A percentile compares a stretch with the other conserved stretches of the same genome.
phyloP scores from a whole-genome alignment of 441 rosid species.

The Mallotus repandus region DNA sequence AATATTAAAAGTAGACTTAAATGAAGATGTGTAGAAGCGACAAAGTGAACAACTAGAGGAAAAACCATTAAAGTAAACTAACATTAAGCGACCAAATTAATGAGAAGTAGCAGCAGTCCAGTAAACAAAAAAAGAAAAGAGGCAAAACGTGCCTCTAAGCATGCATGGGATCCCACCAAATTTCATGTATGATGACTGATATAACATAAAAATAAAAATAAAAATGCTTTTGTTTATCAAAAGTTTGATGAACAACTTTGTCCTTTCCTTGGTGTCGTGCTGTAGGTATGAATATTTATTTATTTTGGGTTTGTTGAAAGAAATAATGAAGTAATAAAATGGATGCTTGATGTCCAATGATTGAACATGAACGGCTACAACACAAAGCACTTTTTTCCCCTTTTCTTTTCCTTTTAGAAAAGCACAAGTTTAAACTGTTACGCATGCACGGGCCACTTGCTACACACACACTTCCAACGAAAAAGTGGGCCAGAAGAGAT shows the following conservation, averaged over 20 bases:
- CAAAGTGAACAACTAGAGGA: no score
- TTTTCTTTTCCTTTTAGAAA: neutral
- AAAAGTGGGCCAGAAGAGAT: slow-evolving; percentile 13
- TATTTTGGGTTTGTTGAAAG: no score
- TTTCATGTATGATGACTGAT: slow-evolving; percentile 11
- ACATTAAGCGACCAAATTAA: neutral
- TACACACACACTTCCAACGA: neutral
- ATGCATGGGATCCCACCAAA: slow-evolving; percentile 15
- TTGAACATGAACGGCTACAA: slow-evolving; percentile 18
- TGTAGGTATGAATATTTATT: no score
- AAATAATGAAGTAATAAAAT: neutral
- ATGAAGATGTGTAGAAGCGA: no score
- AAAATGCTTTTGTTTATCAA: no score
- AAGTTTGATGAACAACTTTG: no score
- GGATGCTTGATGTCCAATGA: neutral
- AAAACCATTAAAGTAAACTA: neutral
- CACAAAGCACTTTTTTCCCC: neutral
- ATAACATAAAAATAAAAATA: neutral
- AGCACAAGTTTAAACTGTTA: slow-evolving; percentile 14
- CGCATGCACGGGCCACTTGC: slow-evolving; percentile 37
- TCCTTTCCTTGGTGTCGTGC: no score
- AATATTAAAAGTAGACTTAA: no score
- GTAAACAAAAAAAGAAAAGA: neutral
- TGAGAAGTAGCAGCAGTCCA: neutral
- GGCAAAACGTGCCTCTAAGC: slow-evolving; percentile 4